Evolutionary conservation across 1,284 basidiomycete species (phyloP), one percentile per base, ranked within the genome.

Genomic region (Moesziomyces aphidis): DNA sequence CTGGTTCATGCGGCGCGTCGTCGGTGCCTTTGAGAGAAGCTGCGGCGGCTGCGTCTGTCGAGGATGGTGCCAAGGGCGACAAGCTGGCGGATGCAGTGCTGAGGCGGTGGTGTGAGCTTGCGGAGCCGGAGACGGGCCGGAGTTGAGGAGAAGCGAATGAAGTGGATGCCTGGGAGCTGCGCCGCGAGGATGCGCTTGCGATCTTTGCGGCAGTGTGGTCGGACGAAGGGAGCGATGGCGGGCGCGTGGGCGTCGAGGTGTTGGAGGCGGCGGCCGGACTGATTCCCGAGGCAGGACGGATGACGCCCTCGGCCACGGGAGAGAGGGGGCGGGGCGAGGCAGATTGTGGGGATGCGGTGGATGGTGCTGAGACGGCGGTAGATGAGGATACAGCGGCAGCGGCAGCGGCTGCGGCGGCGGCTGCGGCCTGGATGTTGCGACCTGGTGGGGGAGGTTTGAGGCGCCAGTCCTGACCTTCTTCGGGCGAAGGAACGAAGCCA

Each of bases 391-490:
- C 49, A 0, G 45, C n/a, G 5, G 48, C 49, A 7, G 52, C n/a
- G 21, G 46, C 26, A 28, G 48, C 11, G 21, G 46, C 62, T 45
- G 28, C 36, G 5, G 36, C 36, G 3, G 13, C 19, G 17, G 39
- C 39, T n/a, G 39, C 39, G 39, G 19, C 15, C 6, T 42, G 39
- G 39, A 42, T 28, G 22, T 15, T 54, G n/a, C 71, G 71, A 11
- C 65, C 71, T n/a, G 71, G 50, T 24, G 76, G 76, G 31, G 76
- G 67, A 19, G 72, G 61, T 46, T 71, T 75, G 48, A 77, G 63
- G n/a, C 69, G 57, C 76, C 76, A 77, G 52, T 77, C 76, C 47
- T 74, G 68, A 11, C 75, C 75, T 45, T 77, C 75, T 28, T 77
- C 76, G 3, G 76, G 76, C 4, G 73, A 68, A 19, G 76, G 76